phyloP scores from a whole-genome alignment of 2,329 filamentous ascomycete species.

The Apiospora hydei region DNA sequence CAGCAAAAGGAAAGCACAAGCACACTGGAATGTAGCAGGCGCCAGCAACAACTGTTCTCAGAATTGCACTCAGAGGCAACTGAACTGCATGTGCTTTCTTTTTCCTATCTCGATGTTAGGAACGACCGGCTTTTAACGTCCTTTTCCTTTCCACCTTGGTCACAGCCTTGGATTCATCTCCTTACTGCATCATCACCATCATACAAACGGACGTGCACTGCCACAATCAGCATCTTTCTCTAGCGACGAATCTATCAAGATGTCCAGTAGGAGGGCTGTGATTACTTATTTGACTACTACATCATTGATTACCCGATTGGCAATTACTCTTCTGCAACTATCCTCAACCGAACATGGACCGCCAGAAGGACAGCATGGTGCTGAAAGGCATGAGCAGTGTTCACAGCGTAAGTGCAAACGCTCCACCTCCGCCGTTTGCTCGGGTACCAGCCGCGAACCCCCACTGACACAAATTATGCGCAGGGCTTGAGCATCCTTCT shows the following conservation, averaged over 20 bases:
- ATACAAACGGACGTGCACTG: background rate
- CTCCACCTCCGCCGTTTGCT: background rate
- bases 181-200: background rate
- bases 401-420: background rate
- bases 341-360: background rate
- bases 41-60: background rate
- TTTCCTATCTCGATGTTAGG: background rate
- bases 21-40: background rate
- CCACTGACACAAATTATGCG: constrained; percentile 30
- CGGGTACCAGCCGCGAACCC: constrained; percentile 30
- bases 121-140: background rate
- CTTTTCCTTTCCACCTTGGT: background rate
- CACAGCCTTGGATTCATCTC: background rate
- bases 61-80: background rate
- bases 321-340: background rate
- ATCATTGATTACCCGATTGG: too few species aligned
- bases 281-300: too few species aligned
- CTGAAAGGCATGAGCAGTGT: constrained; percentile 6
- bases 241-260: background rate
- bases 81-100: background rate
- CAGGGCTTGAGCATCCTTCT: constrained; percentile 37
- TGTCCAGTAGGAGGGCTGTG: too few species aligned
- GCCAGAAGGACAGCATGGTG: background rate
- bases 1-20: too few species aligned
- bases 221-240: background rate